phyloP scores from a whole-genome alignment of 768 basidiomycete species.

The Boletus rubroflammeus region DNA sequence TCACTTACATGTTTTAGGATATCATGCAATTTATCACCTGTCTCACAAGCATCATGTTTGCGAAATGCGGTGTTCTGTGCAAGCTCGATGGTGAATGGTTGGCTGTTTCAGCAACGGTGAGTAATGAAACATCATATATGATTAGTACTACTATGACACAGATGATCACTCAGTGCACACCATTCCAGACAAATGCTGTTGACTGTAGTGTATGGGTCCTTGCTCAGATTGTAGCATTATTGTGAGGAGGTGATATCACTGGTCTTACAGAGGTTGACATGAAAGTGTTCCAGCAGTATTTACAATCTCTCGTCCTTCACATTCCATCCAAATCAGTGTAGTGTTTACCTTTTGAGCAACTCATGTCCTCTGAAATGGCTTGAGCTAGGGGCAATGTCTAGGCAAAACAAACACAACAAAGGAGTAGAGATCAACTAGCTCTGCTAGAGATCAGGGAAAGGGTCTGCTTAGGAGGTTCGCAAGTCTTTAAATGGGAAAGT shows the following conservation, averaged over 20 bases:
- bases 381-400: no score
- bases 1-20: neutral
- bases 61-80: neutral
- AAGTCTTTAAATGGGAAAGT: no score
- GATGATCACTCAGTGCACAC: neutral
- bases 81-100: neutral
- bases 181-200: neutral
- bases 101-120: neutral
- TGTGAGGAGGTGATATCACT: neutral
- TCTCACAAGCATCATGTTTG: neutral
- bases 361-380: no score
- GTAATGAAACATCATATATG: neutral
- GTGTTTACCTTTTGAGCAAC: neutral
- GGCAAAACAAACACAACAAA: no score
- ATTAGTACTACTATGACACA: neutral
- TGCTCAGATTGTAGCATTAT: neutral
- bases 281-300: neutral
- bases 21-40: neutral
- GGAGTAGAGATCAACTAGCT: no score
- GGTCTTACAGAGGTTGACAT: neutral
- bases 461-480: no score
- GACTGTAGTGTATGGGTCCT: neutral
- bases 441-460: no score
- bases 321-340: neutral
- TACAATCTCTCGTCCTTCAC: neutral